phyloP scores from a whole-genome alignment of 495 filamentous ascomycete genomes.

The Chaetomidium leptoderma region DNA sequence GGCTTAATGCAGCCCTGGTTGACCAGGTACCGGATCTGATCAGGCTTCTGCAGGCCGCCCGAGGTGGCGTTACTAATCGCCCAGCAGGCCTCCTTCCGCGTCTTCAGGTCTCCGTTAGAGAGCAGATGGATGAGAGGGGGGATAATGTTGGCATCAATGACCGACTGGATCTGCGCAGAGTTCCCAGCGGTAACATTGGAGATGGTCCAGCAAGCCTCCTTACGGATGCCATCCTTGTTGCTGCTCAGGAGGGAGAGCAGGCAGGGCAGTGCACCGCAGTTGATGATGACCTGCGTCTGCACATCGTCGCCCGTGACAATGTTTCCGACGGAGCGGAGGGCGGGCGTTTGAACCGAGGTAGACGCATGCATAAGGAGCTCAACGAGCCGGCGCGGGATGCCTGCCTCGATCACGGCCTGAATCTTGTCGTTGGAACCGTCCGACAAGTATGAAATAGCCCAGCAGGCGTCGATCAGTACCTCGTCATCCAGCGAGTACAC shows the following conservation, averaged over 20 bases:
- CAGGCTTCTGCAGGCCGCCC: slow-evolving; percentile 95
- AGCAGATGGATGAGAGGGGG: slow-evolving; percentile 93
- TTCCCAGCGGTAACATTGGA: slow-evolving; percentile 98
- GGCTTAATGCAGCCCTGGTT: slow-evolving; percentile 93
- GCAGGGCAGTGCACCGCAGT: slow-evolving; percentile 89
- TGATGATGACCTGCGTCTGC: slow-evolving; percentile 99
- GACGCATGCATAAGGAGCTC: slow-evolving; percentile 99
- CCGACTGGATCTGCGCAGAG: slow-evolving; percentile 93
- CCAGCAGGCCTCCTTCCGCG: slow-evolving; percentile 99
- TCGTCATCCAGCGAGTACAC: slow-evolving; percentile 99
- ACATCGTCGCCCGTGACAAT: slow-evolving; percentile 99
- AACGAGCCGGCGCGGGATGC: slow-evolving; percentile 93
- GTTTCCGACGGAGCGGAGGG: slow-evolving; percentile 95
- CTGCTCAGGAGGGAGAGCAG: slow-evolving; percentile 90
- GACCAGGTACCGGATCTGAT: slow-evolving; percentile 95
- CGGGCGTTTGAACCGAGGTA: slow-evolving; percentile 96
- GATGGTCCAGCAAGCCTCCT: slow-evolving; percentile 99
- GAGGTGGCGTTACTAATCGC: slow-evolving; percentile 99
- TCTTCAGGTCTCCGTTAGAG: slow-evolving; percentile 97
- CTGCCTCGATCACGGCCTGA: slow-evolving; percentile 97
- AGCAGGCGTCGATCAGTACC: slow-evolving; percentile 98
- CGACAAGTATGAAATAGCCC: slow-evolving; percentile 99
- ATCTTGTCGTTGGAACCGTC: slow-evolving; percentile 99
- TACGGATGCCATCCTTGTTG: slow-evolving; percentile 97
- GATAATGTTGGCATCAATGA: slow-evolving; percentile 95